A percentile compares a stretch with the other conserved stretches of the same genome.
Conservation (phyloP, 495 filamentous ascomycete species). For the Hypoxylon perforatum region DNA sequence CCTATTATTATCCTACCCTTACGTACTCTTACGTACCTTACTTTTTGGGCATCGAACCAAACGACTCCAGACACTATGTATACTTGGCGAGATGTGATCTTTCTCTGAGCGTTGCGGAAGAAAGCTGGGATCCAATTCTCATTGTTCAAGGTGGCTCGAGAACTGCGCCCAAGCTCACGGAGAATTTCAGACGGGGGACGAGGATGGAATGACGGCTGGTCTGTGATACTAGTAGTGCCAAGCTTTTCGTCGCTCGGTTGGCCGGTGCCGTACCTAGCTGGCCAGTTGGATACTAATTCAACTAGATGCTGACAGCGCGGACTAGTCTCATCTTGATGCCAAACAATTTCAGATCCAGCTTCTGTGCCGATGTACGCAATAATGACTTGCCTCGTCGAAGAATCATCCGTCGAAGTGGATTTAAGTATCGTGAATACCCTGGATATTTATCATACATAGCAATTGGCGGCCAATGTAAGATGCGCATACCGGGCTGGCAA, state of each 20-base stretch:
- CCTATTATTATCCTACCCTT: slow-evolving; percentile 31
- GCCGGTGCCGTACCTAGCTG: background rate
- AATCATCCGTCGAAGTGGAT: slow-evolving; percentile 18
- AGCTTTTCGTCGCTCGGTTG: slow-evolving; percentile 19
- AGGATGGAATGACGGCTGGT: slow-evolving; percentile 23
- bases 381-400: slow-evolving; percentile 26
- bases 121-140: background rate
- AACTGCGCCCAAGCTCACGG: slow-evolving; percentile 10
- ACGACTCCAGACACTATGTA: slow-evolving; percentile 25
- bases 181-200: slow-evolving; percentile 20
- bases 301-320: slow-evolving; percentile 30
- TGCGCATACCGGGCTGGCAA: slow-evolving; percentile 30
- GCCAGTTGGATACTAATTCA: slow-evolving; percentile 14
- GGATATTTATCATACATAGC: slow-evolving; percentile 18
- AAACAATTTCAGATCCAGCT: slow-evolving; percentile 29
- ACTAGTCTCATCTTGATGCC: slow-evolving; percentile 40
- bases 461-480: slow-evolving; percentile 29
- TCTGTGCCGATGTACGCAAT: slow-evolving; percentile 22
- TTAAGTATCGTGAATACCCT: slow-evolving; percentile 9
- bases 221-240: slow-evolving; percentile 16
- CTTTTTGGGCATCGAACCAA: slow-evolving; percentile 25
- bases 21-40: slow-evolving; percentile 19
- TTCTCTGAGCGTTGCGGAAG: slow-evolving; percentile 10
- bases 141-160: slow-evolving; percentile 11
- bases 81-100: slow-evolving; percentile 33